Evolutionary conservation across 2,329 filamentous ascomycete genomes (phyloP), one percentile per base, ranked within the genome.

Genomic region (Colletotrichum sp.): DNA sequence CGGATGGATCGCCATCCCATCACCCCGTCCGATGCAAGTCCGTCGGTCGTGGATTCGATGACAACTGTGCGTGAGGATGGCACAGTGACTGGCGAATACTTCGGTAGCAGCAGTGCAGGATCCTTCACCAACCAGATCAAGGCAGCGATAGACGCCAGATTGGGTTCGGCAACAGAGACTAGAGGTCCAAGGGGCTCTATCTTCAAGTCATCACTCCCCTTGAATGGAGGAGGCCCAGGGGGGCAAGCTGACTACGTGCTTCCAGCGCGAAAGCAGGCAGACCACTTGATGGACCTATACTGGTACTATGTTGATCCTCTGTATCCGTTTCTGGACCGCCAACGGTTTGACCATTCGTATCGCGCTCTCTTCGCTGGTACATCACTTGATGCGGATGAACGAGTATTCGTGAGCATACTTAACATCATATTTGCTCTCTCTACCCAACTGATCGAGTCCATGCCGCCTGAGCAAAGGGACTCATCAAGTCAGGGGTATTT

Each of bases 391-490:
- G 78, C 81, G 0, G 84, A 88, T 26, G 86, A 88, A 71, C 83
- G 83, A 8, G 82, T 87, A 57, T 84, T 88, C 15, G 82, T 89
- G 71, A 85, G 86, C 52, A 86, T 84, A 0, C 80, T 89, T 9
- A 89, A 89, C 34, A 83, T 87, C 22, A 84, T 89, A 1, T 86
- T 89, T 52, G 88, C 88, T 0, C 80, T 89, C 2, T 83, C 87
- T 0, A 86, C 85, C 4, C 87, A 89, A 39, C 77, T 89, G 3
- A 80, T 84, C 2, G 86, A 88, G 67, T 85, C 84, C 3, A 81
- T 85, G n/a, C 78, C 83, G 0, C 80, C 83, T 0, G 83, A 85
- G n/a, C 82, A 86, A 48, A 80, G 87, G 18, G 85, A 88, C 28
- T 80, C 82, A 4, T 83, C 84, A 0, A 86, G 86, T 28, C 83